A percentile compares a stretch with the other conserved stretches of the same genome.
Conservation (phyloP, 176 grass and related monocot genomes). For the Carex pumila region DNA sequence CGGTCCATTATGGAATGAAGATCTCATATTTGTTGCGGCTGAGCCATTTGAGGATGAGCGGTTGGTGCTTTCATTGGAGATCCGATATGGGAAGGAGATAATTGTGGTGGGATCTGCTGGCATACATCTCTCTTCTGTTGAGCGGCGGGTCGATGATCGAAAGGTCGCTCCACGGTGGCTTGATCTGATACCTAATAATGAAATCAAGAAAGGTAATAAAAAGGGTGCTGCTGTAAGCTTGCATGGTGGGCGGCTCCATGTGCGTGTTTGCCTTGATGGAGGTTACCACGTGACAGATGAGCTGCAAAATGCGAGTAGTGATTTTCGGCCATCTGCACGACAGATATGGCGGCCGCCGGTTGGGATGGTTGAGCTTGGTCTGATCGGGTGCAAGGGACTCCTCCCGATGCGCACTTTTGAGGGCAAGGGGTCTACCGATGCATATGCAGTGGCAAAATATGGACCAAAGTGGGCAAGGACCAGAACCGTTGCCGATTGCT, state of each 20-base stretch:
- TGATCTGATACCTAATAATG: slow-evolving; percentile 51
- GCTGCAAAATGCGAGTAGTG: slow-evolving; percentile 44
- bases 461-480: slow-evolving; percentile 92
- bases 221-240: slow-evolving; percentile 23
- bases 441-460: slow-evolving; percentile 82
- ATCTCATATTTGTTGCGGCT: slow-evolving; percentile 73
- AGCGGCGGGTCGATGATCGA: slow-evolving; percentile 76
- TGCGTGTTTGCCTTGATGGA: slow-evolving; percentile 79
- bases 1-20: slow-evolving; percentile 80
- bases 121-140: slow-evolving; percentile 47
- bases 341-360: slow-evolving; percentile 68
- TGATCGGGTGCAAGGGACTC: slow-evolving; percentile 65
- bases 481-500: slow-evolving; percentile 73
- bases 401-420: slow-evolving; percentile 68
- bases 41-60: slow-evolving; percentile 71
- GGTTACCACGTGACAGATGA: slow-evolving; percentile 91
- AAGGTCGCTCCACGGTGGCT: slow-evolving; percentile 83
- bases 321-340: slow-evolving; percentile 75
- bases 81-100: slow-evolving; percentile 55
- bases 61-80: slow-evolving; percentile 66
- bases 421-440: slow-evolving; percentile 74
- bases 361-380: slow-evolving; percentile 68
- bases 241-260: slow-evolving; percentile 55
- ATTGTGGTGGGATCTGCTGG: slow-evolving; percentile 51
- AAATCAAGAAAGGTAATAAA: slow-evolving; percentile 25